Percentiles rank a stretch among this genome's conserved stretches.
Conservation (phyloP, 176 grass and related monocot genomes). For the Dendrocalamus sinicus region DNA sequence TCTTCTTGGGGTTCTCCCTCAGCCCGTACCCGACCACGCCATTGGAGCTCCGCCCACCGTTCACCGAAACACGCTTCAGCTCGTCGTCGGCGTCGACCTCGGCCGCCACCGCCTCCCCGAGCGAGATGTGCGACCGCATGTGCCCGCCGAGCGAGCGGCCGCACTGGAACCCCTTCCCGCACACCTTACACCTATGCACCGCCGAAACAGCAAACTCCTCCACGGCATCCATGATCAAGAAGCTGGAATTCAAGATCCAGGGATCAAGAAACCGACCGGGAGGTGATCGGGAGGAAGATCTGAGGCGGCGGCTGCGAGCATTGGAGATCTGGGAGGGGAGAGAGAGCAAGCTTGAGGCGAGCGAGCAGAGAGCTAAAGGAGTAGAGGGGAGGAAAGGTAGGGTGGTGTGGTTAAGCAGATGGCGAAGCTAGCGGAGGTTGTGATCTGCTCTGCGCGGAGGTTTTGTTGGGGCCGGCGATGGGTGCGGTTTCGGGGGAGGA, state of each 20-base stretch:
- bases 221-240: slow-evolving; percentile 30
- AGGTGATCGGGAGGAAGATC: slow-evolving; percentile 24
- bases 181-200: slow-evolving; percentile 63
- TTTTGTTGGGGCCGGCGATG: slow-evolving; percentile 51
- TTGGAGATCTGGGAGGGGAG: slow-evolving; percentile 43
- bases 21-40: slow-evolving; percentile 57
- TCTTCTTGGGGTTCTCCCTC: slow-evolving; percentile 83
- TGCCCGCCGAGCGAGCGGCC: slow-evolving; percentile 71
- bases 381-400: slow-evolving; percentile 62
- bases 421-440: slow-evolving; percentile 48
- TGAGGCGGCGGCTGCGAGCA: slow-evolving; percentile 27
- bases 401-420: slow-evolving; percentile 53
- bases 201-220: slow-evolving; percentile 41
- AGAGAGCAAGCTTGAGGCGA: slow-evolving; percentile 40
- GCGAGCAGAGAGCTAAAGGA: slow-evolving; percentile 45
- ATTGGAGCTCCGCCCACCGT: slow-evolving; percentile 15
- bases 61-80: background rate
- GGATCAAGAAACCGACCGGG: slow-evolving; percentile 26
- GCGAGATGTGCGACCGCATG: slow-evolving; percentile 70
- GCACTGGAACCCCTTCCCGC: slow-evolving; percentile 59
- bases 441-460: slow-evolving; percentile 45
- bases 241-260: background rate
- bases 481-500: slow-evolving; percentile 54
- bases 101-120: slow-evolving; percentile 34
- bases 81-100: slow-evolving; percentile 13